Evolutionary conservation across 1,284 basidiomycete species (phyloP), one percentile per base, ranked within the genome.

Genomic region (Neotropicomus parvogracilis): DNA sequence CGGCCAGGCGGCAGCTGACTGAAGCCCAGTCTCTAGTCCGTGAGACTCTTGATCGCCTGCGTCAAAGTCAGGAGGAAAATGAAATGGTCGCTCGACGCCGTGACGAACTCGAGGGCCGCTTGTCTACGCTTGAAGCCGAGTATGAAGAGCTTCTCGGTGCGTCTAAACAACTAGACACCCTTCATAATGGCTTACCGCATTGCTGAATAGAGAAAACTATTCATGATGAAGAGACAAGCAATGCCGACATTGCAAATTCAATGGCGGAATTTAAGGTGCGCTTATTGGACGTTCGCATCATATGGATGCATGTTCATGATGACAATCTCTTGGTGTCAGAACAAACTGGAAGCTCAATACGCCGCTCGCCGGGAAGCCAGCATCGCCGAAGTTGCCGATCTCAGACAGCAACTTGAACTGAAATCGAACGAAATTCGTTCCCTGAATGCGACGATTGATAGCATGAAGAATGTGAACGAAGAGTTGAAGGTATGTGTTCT

Each of bases 391-490:
- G 86, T 91, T 38, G 70, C 77, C n/a, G 91, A 95, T 63, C 79
- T 98, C 53, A 92, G 87, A 67, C 90, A 94, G 60, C 93, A 97
- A 64, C 75, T 97, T 34, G 95, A 98, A 61, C 73, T 91, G 63
- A 89, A 88, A 64, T 76, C 76, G 43, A 88, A 86, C 58, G 97
- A 99, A 71, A 81, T 93, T 50, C 85, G 90, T 49, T 84, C 80
- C 51, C 75, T 97, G 51, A 88, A 91, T 57, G 82, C 85, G 41
- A 87, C 89, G 20, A 88, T 97, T 54, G 95, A 99, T 63, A 90
- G 88, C 63, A 79, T 98, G 61, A 95, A 95, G 75, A 88, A 91
- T 61, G 90, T 97, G 56, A 97, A 98, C 64, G 97, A 99, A 66
- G 97, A 99, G 69, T 81, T 99, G 46, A 98, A 99, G 82, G 92